Evolutionary conservation across 345 rosid genomes (phyloP), one percentile per base, ranked within the genome.

Genomic region (Sisymbrium altissimum): DNA sequence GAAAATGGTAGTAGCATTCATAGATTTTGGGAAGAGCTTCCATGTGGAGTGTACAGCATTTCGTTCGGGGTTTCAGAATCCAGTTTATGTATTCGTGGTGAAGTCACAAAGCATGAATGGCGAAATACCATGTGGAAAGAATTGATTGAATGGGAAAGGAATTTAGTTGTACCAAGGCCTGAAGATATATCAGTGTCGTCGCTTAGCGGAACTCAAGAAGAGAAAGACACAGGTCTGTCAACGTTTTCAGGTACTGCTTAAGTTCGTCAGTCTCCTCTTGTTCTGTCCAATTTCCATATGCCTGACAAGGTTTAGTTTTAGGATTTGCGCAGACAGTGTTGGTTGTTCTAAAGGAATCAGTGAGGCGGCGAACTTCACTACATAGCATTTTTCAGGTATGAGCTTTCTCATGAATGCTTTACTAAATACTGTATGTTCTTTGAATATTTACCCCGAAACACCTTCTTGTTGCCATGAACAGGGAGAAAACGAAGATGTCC

Each of bases 1-100:
- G 87, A 73, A 68, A 81, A 78, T 77, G 84, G 85, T 66, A 75
- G 18, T 72, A 65, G 38, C 64, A 44, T 65, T 55, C 71, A 50
- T 48, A 77, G 79, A 25, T 87, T 83, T 66, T 91, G 96, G 96
- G 96, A 89, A 80, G 98, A 94, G 87, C 97, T 94, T 78, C 81
- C 86, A 4, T 94, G 97, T 78, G 97, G 97, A 38, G 84, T 88
- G 59, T 88, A 88, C 67, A 89, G 92, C 75, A 58, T 91, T 40
- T 67, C 85, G 12, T 53, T 94, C 5, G 64, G 72, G 67, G 68
- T 80, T 69, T 74, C 81, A 36, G 66, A 69, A 50, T 33, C 73
- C 30, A 63, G 78, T 77, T 81, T 81, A 41, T 33, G 32, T 33
- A 45, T 84, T 40, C 17, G 23, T 72, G 89, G 93, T 75, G 85